A percentile compares a stretch with the other conserved stretches of the same genome.
Conservation (phyloP, 352 stramenopile genomes). For the Blastocystis sp. region DNA sequence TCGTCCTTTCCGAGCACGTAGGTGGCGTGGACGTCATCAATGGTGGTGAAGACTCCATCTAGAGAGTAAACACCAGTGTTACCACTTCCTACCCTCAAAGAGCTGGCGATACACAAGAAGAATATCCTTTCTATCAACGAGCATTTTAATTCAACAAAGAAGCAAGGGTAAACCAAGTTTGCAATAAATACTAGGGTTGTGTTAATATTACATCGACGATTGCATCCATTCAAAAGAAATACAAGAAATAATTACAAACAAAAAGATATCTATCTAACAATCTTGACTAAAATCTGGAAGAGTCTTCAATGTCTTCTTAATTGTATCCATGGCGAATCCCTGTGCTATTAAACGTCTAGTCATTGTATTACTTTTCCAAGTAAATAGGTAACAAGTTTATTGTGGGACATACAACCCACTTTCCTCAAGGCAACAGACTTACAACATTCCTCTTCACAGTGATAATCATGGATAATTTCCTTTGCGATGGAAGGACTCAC, state of each 20-base stretch:
- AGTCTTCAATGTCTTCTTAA: not conserved
- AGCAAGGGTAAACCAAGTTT: not conserved
- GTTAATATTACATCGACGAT: not conserved
- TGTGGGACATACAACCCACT: not conserved
- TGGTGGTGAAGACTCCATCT: slow-evolving; percentile 36
- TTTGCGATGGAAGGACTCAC: not conserved
- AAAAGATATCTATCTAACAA: not conserved
- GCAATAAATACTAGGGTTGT: not conserved
- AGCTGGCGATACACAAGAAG: slow-evolving; percentile 51
- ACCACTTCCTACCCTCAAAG: slow-evolving; percentile 46
- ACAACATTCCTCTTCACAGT: slow-evolving; percentile 8
- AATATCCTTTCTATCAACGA: slow-evolving; percentile 61
- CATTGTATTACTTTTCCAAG: not conserved
- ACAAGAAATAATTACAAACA: not conserved
- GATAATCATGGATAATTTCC: not conserved
- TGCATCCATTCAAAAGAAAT: slow-evolving; percentile 4
- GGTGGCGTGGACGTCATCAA: slow-evolving; percentile 25
- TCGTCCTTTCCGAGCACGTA: slow-evolving; percentile 68
- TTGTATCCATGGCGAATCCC: slow-evolving; percentile 12
- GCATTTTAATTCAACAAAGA: slow-evolving; percentile 44
- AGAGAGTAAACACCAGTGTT: not conserved
- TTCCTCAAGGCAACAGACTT: not conserved
- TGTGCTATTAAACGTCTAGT: not conserved
- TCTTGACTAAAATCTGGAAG: not conserved
- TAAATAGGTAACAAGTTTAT: slow-evolving; percentile 3